phyloP scores from a whole-genome alignment of 129 eudicot genomes.

The Ambrosia trifida region DNA sequence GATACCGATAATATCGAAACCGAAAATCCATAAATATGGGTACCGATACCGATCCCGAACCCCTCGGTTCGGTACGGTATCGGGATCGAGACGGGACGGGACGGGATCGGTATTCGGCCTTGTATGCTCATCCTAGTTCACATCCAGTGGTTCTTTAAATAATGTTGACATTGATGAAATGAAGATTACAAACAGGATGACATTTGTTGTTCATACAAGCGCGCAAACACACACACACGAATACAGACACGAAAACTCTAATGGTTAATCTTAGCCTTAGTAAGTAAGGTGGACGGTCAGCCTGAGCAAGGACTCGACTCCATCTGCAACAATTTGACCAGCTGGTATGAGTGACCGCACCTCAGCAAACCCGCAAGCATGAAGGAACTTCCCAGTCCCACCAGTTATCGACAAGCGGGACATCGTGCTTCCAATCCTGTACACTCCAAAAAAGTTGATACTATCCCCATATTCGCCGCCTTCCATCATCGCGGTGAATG shows the following conservation, averaged over 20 bases:
- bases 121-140: no score
- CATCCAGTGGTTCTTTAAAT: slow-evolving; percentile 5
- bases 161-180: slow-evolving; percentile 13
- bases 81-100: no score
- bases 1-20: no score
- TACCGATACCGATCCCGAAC: no score
- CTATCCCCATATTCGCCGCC: slow-evolving; percentile 94
- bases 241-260: slow-evolving; percentile 27
- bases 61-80: no score
- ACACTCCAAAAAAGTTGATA: slow-evolving; percentile 82
- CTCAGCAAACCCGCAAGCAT: slow-evolving; percentile 96
- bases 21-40: no score
- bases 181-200: slow-evolving; percentile 26
- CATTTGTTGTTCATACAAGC: slow-evolving; percentile 24
- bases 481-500: slow-evolving; percentile 90
- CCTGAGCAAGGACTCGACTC: slow-evolving; percentile 84
- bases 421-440: slow-evolving; percentile 77
- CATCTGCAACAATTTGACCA: slow-evolving; percentile 81
- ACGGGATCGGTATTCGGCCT: no score
- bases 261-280: slow-evolving; percentile 30
- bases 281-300: slow-evolving; percentile 68
- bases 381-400: slow-evolving; percentile 87
- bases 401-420: slow-evolving; percentile 85
- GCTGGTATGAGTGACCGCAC: slow-evolving; percentile 82
- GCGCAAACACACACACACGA: not conserved